Evolutionary conservation across 306 rosid species (phyloP).

Genomic region (Mimosa pudica): DNA sequence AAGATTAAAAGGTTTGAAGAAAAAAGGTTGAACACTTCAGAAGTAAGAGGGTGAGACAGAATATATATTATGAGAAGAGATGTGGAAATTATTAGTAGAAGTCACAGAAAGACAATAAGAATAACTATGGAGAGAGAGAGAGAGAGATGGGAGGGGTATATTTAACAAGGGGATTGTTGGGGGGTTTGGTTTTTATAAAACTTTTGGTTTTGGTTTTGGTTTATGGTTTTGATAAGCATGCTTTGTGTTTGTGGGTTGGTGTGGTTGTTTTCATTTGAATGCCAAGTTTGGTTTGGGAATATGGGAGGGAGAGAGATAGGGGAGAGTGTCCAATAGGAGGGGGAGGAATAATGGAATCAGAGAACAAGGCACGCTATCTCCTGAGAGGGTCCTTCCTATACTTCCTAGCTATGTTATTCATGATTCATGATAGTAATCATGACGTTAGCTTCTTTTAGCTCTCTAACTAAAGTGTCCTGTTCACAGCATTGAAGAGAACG

Average conservation of each 20-base stretch:
- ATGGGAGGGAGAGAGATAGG: conserved; percentile 56
- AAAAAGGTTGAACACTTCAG: conserved; percentile 17
- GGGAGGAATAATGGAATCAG: conserved; percentile 54
- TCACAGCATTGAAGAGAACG: no score
- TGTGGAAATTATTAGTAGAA: conserved; percentile 30
- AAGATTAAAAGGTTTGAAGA: conserved; percentile 10
- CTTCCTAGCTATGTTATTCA: not conserved
- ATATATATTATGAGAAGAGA: not conserved
- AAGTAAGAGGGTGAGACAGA: not conserved
- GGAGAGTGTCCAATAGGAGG: conserved; percentile 39
- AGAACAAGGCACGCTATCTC: conserved; percentile 66
- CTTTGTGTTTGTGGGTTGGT: conserved; percentile 63
- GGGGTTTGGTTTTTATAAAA: conserved; percentile 41
- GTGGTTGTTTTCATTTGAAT: conserved; percentile 13
- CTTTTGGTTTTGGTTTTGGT: conserved; percentile 33
- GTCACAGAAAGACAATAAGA: conserved; percentile 42
- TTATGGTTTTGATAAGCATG: conserved; percentile 39
- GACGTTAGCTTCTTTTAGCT: conserved; percentile 55
- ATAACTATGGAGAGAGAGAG: conserved; percentile 17
- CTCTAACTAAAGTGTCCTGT: conserved; percentile 67
- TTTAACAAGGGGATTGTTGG: conserved; percentile 47
- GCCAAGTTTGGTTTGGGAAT: conserved; percentile 8
- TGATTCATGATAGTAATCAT: no score
- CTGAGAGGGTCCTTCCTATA: conserved; percentile 17
- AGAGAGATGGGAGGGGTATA: not conserved